Conservation (phyloP, 345 rosid species). For the Psidium friedrichsthalianum region DNA sequence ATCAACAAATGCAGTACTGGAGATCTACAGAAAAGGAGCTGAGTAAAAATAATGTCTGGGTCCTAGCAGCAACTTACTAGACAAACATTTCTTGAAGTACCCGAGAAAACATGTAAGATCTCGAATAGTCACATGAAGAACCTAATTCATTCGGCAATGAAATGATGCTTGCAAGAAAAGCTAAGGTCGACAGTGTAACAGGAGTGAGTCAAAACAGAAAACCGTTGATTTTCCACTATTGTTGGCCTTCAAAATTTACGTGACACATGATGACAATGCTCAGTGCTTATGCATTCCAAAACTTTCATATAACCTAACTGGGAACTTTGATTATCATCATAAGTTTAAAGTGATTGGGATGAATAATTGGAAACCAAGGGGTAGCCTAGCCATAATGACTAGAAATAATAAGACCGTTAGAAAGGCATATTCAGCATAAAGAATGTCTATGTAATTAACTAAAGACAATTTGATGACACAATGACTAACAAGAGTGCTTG, state of each 20-base stretch:
- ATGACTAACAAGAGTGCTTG: background rate
- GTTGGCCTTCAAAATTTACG: background rate
- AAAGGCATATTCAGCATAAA: background rate
- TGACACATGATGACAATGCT: background rate
- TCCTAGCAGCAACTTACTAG: background rate
- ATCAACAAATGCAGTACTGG: conserved; percentile 49
- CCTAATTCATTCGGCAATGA: background rate
- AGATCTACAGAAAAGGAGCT: conserved; percentile 32
- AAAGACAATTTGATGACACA: background rate
- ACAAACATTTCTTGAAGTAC: background rate
- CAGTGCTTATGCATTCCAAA: background rate
- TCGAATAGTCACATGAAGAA: background rate
- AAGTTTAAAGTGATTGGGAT: background rate
- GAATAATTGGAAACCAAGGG: background rate
- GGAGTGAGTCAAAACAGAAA: background rate
- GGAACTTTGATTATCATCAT: background rate
- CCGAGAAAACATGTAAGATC: background rate
- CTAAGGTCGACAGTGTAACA: background rate
- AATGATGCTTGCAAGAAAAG: background rate
- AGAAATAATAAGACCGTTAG: background rate
- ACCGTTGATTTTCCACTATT: background rate
- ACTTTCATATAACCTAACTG: background rate
- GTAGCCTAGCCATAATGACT: background rate
- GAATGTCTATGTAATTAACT: background rate
- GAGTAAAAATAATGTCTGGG: background rate